Base-by-base conservation (phyloP, 2,329 filamentous ascomycete species). In the Clarireedia hainanense region DNA sequence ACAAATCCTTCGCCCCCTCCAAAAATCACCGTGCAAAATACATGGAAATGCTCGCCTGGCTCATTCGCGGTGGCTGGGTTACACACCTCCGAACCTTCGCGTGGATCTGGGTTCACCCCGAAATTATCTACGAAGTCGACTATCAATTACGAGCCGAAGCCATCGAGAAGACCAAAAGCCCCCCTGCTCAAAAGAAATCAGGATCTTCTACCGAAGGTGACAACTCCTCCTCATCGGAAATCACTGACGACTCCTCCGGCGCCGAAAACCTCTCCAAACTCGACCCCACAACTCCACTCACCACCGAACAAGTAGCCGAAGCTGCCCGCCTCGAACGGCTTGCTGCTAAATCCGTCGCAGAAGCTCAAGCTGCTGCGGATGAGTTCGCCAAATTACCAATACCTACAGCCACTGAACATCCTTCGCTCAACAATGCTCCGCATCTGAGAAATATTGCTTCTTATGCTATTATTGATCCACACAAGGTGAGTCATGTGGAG, bases 11-110 rank as follows among this genome's bases (percentile, higher is more conserved):
- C 62, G 91, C 91, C 46, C 92, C 92, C 0, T 91, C 85, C 66
- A 91, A 91, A 69, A 87, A 89, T 65, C 91, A 96, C 68, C 88
- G 92, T 45, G 84, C 86, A 6, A 84, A 85, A 2, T 99, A 96
- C 70, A 86, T 97, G 71, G 82, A 89, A 36, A 95, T 97, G 71
- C 76, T 99, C 26, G 91, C 90, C 23, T 99, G 92, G 90, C 80
- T 99, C 7, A 84, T 97, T 74, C 84, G 91, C 42, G 88, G 90
- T 47, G 91, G 90, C 14, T 96, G 94, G 88, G 91, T 96, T 0
- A 95, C 89, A 0, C 91, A 96, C 69, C 79, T 99, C 5, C 88
- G 91, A 60, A 94, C 90, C 0, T 96, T 95, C 70, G 89, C 87
- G 12, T 95, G 94, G 76, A 83, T 97, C 45, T 82, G 92, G 50